Conservation (phyloP, 768 basidiomycete species). For the Lactifluus subvellereus region DNA sequence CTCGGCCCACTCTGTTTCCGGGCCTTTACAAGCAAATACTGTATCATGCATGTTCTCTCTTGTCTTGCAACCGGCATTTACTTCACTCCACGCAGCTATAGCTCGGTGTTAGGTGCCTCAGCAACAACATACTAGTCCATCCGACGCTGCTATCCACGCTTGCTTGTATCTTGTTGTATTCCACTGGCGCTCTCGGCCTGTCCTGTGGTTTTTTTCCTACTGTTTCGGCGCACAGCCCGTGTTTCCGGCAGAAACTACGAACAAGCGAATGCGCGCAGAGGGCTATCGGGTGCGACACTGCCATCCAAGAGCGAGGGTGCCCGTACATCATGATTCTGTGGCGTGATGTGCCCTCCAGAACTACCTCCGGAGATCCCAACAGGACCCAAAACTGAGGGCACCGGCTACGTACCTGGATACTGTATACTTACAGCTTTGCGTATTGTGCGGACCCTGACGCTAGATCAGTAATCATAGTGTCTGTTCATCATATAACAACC, state of each 20-base stretch:
- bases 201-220: neutral
- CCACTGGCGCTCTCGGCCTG: too few species aligned
- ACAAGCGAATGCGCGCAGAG: neutral
- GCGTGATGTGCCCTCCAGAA: neutral
- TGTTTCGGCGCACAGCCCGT: neutral
- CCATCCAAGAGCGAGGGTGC: neutral
- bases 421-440: too few species aligned
- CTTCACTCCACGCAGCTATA: neutral
- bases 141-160: too few species aligned
- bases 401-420: too few species aligned
- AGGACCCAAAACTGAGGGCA: too few species aligned
- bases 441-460: too few species aligned
- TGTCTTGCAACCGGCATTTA: neutral
- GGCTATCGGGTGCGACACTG: neutral
- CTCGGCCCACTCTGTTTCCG: neutral
- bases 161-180: neutral
- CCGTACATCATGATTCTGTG: neutral
- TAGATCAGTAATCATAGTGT: too few species aligned
- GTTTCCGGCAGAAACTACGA: neutral
- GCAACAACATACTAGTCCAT: neutral
- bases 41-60: neutral
- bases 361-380: too few species aligned
- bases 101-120: neutral
- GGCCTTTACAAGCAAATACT: neutral
- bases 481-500: too few species aligned